Evolutionary conservation across 2,329 filamentous ascomycete genomes (phyloP), one percentile per base, ranked within the genome.

Genomic region (Zymoseptoria passerinii): DNA sequence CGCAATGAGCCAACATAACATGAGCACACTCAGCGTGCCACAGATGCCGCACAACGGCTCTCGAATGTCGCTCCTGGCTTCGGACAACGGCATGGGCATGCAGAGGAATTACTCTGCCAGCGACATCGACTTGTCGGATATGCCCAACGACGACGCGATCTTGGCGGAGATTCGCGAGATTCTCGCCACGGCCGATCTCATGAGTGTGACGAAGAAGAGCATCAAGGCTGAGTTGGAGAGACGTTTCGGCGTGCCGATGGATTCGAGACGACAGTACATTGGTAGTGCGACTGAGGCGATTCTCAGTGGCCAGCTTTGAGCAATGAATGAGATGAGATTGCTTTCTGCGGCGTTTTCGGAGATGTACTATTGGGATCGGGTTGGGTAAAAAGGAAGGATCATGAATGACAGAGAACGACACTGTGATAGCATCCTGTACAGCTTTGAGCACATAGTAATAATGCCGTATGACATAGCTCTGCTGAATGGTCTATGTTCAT

Each of bases 181-280:
- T 63, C 78, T 99, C 62, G 83, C 86, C 66, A 95, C 88, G 10
- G 92, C 91, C 1, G 94, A 99, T 76, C 77, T 99, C 70, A 99
- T 99, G 94, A 92, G 84, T 4, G 90, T 99, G 50, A 99, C 94
- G 65, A 99, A 99, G 85, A 99, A 99, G 84, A 90, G 89, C 68
- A 89, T 99, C 75, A 97, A 97, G 81, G 77, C 83, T 66, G 94
- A 99, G 78, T 78, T 99, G 58, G 94, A 99, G 80, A 84, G 85
- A 69, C 83, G 92, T 62, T 99, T 99, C 70, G 89, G 89, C 61
- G 86, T 95, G 63, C 83, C 86, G 59, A 81, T 99, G 59, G 92
- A 97, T 72, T 80, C 85, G 56, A 95, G 90, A 81, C 87, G 92
- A 75, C 85, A 89, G 58, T 99, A 96, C 75, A 97, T 99, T 64